Base-by-base conservation (phyloP, 1,139 yeast species). In the Zhuliangozyma parablackwelliae region DNA sequence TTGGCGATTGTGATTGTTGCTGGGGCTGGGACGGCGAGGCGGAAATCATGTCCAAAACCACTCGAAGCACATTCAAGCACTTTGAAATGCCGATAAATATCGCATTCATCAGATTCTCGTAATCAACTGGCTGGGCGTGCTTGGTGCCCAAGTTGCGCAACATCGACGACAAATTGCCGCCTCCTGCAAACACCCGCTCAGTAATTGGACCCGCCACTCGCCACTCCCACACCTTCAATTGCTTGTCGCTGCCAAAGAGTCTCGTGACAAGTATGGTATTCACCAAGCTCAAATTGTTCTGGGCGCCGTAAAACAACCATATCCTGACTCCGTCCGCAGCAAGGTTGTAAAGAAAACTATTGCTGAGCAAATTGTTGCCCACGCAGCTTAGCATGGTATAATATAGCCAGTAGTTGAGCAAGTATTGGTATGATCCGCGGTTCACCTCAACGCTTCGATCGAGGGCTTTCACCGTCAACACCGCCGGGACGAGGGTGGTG, bases 391-490 rank as follows among this genome's bases (percentile, higher is more conserved):
- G 20, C 10, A 34, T 3, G 3, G 42, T 33, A 32, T 38, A 45
- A 30, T 43, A 46, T 16, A 46, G 7, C 50, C 50, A 46, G 33
- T 46, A 46, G 31, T 46, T 46, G 16, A 46, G 28, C 20, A 46
- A 29, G 24, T 35, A 43, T 32, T 42, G 45, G 31, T 46, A 45
- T 12, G 47, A 27, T 5, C 35, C 23, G 26, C 33, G 30, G 11
- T 30, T 34, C 20, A 45, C 39, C 29, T 40, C 33, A 7, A 42
- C 29, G 16, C 33, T 20, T 26, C 36, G 23, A 32, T 46, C 50
- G n/a, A 46, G 34, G 21, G 46, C 38, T 29, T 45, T 45, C 12
- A 45, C 28, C 1, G 50, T 43, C 21, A 40, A 32, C 7, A 43
- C 21, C 7, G 35, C 23, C 6, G 50, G 50, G 12, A 43, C 36